A percentile compares a stretch with the other conserved stretches of the same genome.
Evolutionary conservation across 31 red algal genomes (phyloP).

Genomic region (Porphyra umbilicalis): DNA sequence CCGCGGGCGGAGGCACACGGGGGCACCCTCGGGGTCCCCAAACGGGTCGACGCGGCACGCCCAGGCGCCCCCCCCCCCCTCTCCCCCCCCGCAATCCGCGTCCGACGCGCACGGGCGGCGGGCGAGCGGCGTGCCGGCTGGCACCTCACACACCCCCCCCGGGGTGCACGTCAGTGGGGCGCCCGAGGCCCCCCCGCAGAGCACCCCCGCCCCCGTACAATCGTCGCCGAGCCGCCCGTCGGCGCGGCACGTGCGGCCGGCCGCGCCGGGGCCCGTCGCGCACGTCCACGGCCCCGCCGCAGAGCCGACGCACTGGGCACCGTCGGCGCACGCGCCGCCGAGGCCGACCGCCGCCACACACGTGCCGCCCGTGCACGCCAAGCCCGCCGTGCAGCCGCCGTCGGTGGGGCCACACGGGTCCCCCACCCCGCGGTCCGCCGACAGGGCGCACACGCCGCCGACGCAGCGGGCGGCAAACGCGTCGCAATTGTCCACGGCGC

Average conservation of each 20-base stretch:
- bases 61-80: not conserved
- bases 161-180: no score
- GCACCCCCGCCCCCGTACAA: not conserved
- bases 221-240: not conserved
- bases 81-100: not conserved
- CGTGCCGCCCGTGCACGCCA: not conserved
- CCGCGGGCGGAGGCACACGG: not conserved
- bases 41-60: not conserved
- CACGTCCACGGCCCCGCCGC: not conserved
- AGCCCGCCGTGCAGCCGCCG: not conserved
- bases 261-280: no score
- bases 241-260: not conserved
- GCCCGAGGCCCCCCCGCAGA: not conserved
- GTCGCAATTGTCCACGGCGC: not conserved
- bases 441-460: not conserved
- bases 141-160: no score
- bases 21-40: not conserved
- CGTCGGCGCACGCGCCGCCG: not conserved
- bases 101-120: not conserved
- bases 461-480: not conserved
- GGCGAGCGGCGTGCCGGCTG: not conserved
- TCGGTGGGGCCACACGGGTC: not conserved
- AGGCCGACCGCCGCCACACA: not conserved
- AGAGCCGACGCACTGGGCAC: not conserved
- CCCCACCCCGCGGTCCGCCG: not conserved